These are phyloP conservation scores for Tuber microsphaerosporum DNA, from an alignment of 495 filamentous ascomycete species.

Conservation along the genomic window DNA sequence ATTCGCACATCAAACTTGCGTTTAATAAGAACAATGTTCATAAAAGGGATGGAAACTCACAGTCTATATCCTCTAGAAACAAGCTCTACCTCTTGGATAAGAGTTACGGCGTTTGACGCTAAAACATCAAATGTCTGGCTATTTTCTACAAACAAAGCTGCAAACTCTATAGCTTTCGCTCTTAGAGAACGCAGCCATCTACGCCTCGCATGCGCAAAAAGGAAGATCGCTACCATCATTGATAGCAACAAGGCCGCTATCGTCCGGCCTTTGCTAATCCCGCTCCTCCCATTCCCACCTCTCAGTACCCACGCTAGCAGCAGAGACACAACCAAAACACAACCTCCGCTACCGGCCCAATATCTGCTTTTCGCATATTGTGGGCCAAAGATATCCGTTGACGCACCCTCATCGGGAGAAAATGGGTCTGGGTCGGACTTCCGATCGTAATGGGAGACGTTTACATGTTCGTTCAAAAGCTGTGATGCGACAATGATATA, in stretches of 20 bases:
- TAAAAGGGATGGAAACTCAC: conserved; percentile 48
- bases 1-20: conserved; percentile 9
- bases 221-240: conserved; percentile 52
- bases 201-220: conserved; percentile 61
- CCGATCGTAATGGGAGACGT: conserved; percentile 43
- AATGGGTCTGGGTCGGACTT: conserved; percentile 39
- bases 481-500: conserved; percentile 95
- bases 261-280: conserved; percentile 43
- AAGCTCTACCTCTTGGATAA: conserved; percentile 93
- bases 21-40: conserved; percentile 21
- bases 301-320: conserved; percentile 38
- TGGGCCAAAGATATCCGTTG: conserved; percentile 47
- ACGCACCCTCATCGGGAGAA: conserved; percentile 44
- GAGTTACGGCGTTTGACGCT: conserved; percentile 67
- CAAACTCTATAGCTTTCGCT: conserved; percentile 65
- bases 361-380: conserved; percentile 36
- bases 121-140: conserved; percentile 79
- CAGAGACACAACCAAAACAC: conserved; percentile 34
- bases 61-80: conserved; percentile 90
- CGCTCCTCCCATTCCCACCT: conserved; percentile 41
- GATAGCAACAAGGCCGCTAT: conserved; percentile 37
- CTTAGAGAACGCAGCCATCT: conserved; percentile 80
- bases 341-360: conserved; percentile 39
- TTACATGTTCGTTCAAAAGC: conserved; percentile 65
- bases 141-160: conserved; percentile 63